These are phyloP conservation scores for Westerdykella sp. DNA, from an alignment of 2,329 filamentous ascomycete species.

Conservation along the genomic window DNA sequence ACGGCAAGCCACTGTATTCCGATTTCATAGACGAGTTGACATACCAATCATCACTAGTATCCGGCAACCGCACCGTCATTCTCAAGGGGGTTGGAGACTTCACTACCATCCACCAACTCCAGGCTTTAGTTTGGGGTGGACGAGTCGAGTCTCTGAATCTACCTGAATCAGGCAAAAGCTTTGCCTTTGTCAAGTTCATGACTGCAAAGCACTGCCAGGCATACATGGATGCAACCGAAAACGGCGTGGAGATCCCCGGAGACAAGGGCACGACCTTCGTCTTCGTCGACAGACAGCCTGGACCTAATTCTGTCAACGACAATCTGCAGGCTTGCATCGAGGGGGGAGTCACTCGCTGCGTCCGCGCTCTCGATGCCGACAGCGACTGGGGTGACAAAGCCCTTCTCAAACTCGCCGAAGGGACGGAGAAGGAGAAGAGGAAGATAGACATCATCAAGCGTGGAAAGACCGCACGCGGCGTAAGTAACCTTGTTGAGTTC, in stretches of 20 bases:
- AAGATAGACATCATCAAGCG: slow-evolving; percentile 43
- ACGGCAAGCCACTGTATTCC: slow-evolving; percentile 12
- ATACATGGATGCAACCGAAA: slow-evolving; percentile 30
- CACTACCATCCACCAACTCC: slow-evolving; percentile 23
- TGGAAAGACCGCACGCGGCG: slow-evolving; percentile 36
- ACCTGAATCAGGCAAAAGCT: slow-evolving; percentile 16
- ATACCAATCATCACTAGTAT: slow-evolving; percentile 13
- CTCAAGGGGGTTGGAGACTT: slow-evolving; percentile 21
- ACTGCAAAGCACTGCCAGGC: slow-evolving; percentile 26
- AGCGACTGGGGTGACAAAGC: slow-evolving; percentile 35
- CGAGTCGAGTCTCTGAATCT: slow-evolving; percentile 27
- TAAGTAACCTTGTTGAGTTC: slow-evolving; percentile 23
- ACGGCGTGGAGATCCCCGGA: slow-evolving; percentile 25
- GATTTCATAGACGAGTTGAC: not conserved
- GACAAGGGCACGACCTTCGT: slow-evolving; percentile 16
- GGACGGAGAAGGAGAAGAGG: slow-evolving; percentile 29
- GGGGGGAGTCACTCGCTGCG: slow-evolving; percentile 40
- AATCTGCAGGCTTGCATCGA: slow-evolving; percentile 38
- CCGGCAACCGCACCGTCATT: slow-evolving; percentile 19
- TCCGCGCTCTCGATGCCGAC: slow-evolving; percentile 40
- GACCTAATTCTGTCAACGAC: slow-evolving; percentile 34
- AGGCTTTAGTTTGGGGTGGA: slow-evolving; percentile 36
- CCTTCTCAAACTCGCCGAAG: slow-evolving; percentile 36
- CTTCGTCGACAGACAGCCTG: slow-evolving; percentile 23
- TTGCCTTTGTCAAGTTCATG: slow-evolving; percentile 30